phyloP scores from a whole-genome alignment of 2,329 filamentous ascomycete genomes.

The Colletotrichum theobromicola region DNA sequence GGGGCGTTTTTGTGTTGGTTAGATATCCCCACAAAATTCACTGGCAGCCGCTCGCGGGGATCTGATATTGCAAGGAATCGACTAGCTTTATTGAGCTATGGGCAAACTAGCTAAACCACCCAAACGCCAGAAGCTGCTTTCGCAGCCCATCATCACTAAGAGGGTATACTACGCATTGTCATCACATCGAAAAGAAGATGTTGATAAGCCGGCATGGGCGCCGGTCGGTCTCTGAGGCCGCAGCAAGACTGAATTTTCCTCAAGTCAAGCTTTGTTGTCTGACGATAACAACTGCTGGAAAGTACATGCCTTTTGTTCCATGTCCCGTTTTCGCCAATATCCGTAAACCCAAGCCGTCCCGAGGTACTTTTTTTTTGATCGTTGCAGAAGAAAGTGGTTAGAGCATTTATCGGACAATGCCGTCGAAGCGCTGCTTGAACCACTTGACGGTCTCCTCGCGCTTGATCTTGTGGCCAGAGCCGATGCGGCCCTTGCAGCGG shows the following conservation, averaged over 20 bases:
- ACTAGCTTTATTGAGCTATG: slow-evolving; percentile 3
- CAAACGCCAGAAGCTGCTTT: not conserved
- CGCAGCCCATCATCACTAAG: not conserved
- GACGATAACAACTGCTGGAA: slow-evolving; percentile 48
- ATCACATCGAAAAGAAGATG: slow-evolving; percentile 41
- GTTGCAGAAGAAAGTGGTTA: not conserved
- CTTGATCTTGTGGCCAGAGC: slow-evolving; percentile 90
- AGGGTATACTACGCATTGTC: slow-evolving; percentile 14
- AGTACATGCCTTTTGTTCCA: slow-evolving; percentile 41
- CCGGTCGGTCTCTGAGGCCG: slow-evolving; percentile 79
- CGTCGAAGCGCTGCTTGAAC: slow-evolving; percentile 92
- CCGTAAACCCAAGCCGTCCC: slow-evolving; percentile 26
- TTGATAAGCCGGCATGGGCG: slow-evolving; percentile 65
- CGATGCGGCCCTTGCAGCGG: slow-evolving; percentile 86
- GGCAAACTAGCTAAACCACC: not conserved
- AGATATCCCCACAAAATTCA: not conserved
- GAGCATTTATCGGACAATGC: slow-evolving; percentile 90
- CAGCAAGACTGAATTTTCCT: slow-evolving; percentile 61
- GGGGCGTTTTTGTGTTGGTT: not conserved
- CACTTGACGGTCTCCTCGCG: slow-evolving; percentile 96
- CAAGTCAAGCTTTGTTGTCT: slow-evolving; percentile 56
- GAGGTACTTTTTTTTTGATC: slow-evolving; percentile 13
- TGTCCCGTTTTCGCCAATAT: slow-evolving; percentile 39
- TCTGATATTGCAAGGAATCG: not conserved
- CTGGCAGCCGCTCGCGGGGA: not conserved